Base-by-base conservation (phyloP, 345 rosid species). In the Hibiscus syriacus region DNA sequence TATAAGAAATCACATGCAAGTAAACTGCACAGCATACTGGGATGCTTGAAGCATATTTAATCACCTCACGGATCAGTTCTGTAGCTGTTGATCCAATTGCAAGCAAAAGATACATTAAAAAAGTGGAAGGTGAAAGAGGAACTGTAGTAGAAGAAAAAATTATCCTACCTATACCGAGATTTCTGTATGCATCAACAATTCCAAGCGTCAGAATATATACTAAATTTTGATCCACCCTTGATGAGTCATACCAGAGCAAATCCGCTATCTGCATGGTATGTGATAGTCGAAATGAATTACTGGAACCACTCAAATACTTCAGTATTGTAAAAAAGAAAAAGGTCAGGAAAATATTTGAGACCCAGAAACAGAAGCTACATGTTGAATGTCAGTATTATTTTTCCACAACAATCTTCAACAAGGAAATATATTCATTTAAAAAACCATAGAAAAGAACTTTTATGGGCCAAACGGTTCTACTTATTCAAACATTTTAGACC, bases 1-100 rank as follows among this genome's bases (percentile, higher is more conserved):
- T 94, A 79, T 91, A 87, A 57, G 98, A 87, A 70, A 89, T 89
- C 70, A 94, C 99, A 67, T 94, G 99, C 89, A 94, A 81, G 79
- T 94, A 94, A 63, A 86, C 89, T 64, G 96, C 98, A 70, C 84
- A 85, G 66, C 97, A 87, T 20, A 80, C 77, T 25, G 84, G 82
- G 50, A 89, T 80, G 58, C 72, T 83, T 11, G 83, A 79, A 68
- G 96, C 87, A 73, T 94, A 89, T 79, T 89, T 85, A 61, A 86
- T 76, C 70, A 94, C 92, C 80, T 85, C 85, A n/a, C 77, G 78
- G 64, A 94, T 86, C 66, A 94, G 92, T 13, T 84, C 76, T 72
- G 82, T 60, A 64, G 99, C 99, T 94, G 87, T 82, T 66, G 72
- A 55, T 46, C n/a, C 66, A 77, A 63, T 34, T 60, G 34, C 73